Percentiles rank a stretch among this genome's conserved stretches.
phyloP scores from a whole-genome alignment of 805 yeast species.

The Ogataea paradorogensis region DNA sequence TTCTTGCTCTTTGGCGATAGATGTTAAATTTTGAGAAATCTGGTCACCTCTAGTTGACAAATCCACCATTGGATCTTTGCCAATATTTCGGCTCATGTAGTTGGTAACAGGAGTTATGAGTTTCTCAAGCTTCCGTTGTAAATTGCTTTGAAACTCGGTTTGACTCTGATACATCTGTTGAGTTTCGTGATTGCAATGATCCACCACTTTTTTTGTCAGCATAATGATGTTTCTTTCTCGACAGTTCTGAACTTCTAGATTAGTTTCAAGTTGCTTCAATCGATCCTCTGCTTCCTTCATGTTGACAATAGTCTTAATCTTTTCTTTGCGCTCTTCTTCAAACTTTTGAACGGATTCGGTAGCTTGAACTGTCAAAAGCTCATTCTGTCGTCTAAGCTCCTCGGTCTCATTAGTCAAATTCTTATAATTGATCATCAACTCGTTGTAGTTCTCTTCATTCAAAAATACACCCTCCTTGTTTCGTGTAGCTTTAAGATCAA shows the following conservation, averaged over 20 bases:
- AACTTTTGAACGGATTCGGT: constrained; percentile 18
- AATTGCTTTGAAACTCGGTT: constrained; percentile 10
- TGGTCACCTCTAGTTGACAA: constrained; percentile 1
- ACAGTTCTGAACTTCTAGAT: constrained; percentile 25
- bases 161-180: constrained; percentile 22
- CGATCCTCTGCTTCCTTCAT: constrained; percentile 29
- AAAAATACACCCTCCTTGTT: constrained; percentile 63
- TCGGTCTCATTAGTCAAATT: constrained; percentile 48
- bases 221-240: constrained; percentile 15
- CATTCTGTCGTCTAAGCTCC: constrained; percentile 43
- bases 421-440: constrained; percentile 46
- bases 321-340: constrained; percentile 24
- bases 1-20: neutral
- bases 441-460: constrained; percentile 57
- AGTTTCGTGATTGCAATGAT: constrained; percentile 29
- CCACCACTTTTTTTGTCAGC: constrained; percentile 22
- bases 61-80: neutral
- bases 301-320: constrained; percentile 15
- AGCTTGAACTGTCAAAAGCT: constrained; percentile 39
- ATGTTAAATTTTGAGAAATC: neutral
- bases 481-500: constrained; percentile 61
- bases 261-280: constrained; percentile 32
- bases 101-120: constrained; percentile 15
- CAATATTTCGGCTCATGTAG: constrained; percentile 4
- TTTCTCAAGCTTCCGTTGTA: constrained; percentile 17